Base-by-base conservation (phyloP, 495 filamentous ascomycete genomes). In the Lophiotrema nucula region DNA sequence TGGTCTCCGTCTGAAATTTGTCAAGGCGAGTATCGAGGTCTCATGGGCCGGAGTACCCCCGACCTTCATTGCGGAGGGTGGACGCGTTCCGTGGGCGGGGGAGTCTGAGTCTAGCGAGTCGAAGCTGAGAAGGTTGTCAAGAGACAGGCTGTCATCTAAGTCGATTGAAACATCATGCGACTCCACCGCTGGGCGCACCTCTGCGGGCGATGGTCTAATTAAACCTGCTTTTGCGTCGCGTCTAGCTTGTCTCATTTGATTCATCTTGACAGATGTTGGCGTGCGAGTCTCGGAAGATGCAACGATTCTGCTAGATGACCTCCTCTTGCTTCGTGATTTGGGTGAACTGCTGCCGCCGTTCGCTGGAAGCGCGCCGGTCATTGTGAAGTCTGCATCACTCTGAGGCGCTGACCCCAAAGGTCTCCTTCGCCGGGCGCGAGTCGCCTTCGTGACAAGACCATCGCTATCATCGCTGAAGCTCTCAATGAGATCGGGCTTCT, bases 1-100 rank as follows among this genome's bases (percentile, higher is more conserved):
- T 15, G 83, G 76, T 54, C 85, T 74, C 31, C 81, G 74, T 56
- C 80, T 84, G 70, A 88, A 88, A 60, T 85, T 86, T 33, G 66
- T 68, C 18, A 76, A 56, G 15, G 63, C 67, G 25, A 75, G 62
- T 69, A 85, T 69, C 4, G 81, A 83, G 24, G 66, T 82, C 33
- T 85, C 81, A 43, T 77, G 77, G 2, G 75, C 78, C 44, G 81
- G 80, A 3, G 80, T 83, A 15, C 72, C 78, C 10, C 50, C 42
- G 24, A 62, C 50, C 31, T 66, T 66, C 21, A 66, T 43, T 18
- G 56, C 52, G 10, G 64, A 67, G 13, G 59, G 55, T 24, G 54
- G 64, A 27, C 56, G 55, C n/a, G 51, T 56, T 25, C 58, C 58
- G 38, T 62, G 58, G 38, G 58, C 52, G 15, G 52, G 51, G 18